phyloP scores from a whole-genome alignment of 2,329 filamentous ascomycete genomes.

The Epichloe brachyelytri region DNA sequence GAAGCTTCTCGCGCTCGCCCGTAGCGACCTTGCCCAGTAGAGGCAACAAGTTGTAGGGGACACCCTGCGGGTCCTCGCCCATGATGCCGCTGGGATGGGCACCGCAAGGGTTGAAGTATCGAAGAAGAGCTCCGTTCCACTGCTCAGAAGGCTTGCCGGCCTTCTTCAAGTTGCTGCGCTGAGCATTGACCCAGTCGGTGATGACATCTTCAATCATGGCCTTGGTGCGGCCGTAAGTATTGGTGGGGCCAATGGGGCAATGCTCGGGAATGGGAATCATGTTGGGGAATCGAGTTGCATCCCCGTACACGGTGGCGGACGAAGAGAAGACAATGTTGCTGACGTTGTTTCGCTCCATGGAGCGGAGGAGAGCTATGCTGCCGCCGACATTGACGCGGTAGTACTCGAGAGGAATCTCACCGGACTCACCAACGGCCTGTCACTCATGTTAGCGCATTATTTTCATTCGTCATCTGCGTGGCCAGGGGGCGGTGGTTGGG shows the following conservation, averaged over 20 bases:
- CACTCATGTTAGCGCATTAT: background rate
- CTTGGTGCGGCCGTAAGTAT: constrained; percentile 96
- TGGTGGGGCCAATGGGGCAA: constrained; percentile 92
- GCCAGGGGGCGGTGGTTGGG: background rate
- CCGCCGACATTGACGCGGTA: constrained; percentile 95
- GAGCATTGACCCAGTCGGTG: constrained; percentile 75
- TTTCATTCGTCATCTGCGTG: too few relatives aligned
- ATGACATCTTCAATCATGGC: constrained; percentile 85
- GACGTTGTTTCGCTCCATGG: constrained; percentile 83
- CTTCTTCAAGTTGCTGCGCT: constrained; percentile 74
- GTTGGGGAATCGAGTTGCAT: constrained; percentile 86
- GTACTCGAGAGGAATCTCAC: constrained; percentile 90
- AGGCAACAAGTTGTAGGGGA: constrained; percentile 91
- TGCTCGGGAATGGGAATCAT: constrained; percentile 99
- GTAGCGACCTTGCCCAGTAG: constrained; percentile 92
- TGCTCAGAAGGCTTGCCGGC: constrained; percentile 62
- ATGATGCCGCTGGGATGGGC: constrained; percentile 92
- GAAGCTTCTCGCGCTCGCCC: constrained; percentile 82
- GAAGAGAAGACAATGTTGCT: constrained; percentile 98
- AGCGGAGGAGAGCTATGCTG: constrained; percentile 71
- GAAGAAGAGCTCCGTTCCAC: constrained; percentile 86
- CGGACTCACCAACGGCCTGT: constrained; percentile 89
- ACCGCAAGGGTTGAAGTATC: constrained; percentile 97
- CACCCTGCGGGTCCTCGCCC: constrained; percentile 93
- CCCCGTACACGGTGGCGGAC: constrained; percentile 94